Base-by-base conservation (phyloP, 2,329 filamentous ascomycete species). In the Fusarium nodosum region DNA sequence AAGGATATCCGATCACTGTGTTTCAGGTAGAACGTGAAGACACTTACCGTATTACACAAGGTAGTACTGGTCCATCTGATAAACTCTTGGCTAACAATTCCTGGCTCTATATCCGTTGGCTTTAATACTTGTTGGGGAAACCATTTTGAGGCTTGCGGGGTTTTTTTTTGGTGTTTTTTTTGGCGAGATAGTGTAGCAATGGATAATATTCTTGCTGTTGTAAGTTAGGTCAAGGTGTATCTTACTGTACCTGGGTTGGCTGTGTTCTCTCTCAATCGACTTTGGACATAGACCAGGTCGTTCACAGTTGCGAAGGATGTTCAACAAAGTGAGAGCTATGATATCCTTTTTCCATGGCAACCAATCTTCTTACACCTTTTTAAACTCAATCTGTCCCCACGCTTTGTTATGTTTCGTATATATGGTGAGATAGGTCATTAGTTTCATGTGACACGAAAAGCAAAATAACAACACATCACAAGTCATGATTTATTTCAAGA, bases 11-110 rank as follows among this genome's bases (percentile, higher is more conserved):
- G 30, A 56, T 56, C 44, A 54, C 44, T 56, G 28, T 61, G 71
- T 73, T 73, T 73, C 71, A 73, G 71, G 71, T 73, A 55, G 48
- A 58, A 63, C 69, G 66, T 50, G 42, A 71, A 59, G 52, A 71
- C 50, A 30, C 59, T 56, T 36, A 38, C 34, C 31, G 18, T 39
- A 56, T 41, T 30, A n/a, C 22, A n/a, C 18, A 54, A 22, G 16
- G 52, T 24, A 31, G 33, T 26, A 36, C 22, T 18, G 30, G 7
- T 30, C 34, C 41, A 26, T 56, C 28, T 20, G 31, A 53, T 57
- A n/a, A 61, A 50, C n/a, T 34, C 34, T 52, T 52, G 48, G 18
- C 48, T 22, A 52, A 12, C n/a, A n/a, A 16, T 52, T 52, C 48
- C 48, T 52, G 48, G 10, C 33, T 28, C 34, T 41, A 41, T 52